Evolutionary conservation across 2,329 filamentous ascomycete genomes (phyloP).

Genomic region (Curvularia hawaiiensis): DNA sequence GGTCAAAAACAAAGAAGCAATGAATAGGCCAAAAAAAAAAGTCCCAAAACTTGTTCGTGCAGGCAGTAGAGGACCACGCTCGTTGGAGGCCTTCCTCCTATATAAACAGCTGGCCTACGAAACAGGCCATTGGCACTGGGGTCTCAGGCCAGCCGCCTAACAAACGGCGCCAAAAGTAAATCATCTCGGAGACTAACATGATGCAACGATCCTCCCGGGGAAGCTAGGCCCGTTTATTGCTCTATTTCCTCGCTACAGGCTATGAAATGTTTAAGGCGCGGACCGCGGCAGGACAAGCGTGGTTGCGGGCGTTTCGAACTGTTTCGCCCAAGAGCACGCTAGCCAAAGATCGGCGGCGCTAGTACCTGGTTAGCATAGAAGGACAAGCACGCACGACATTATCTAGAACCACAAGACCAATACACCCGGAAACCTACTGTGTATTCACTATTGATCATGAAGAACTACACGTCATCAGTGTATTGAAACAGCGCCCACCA

Average conservation of each 20-base stretch:
- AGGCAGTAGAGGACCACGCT: constrained; percentile 19
- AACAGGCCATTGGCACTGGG: constrained; percentile 29
- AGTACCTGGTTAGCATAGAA: constrained; percentile 11
- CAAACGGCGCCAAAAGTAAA: constrained; percentile 16
- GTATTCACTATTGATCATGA: neutral
- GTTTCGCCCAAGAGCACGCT: constrained; percentile 32
- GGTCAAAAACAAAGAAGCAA: constrained; percentile 28
- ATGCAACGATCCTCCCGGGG: constrained; percentile 22
- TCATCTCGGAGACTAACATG: constrained; percentile 23
- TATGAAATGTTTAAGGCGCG: constrained; percentile 21
- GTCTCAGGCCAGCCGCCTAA: constrained; percentile 21
- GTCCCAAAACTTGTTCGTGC: constrained; percentile 28
- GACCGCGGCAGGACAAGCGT: constrained; percentile 24
- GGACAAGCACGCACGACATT: neutral
- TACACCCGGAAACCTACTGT: neutral
- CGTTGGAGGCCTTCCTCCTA: constrained; percentile 19
- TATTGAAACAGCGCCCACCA: neutral
- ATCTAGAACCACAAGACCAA: neutral
- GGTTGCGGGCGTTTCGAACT: constrained; percentile 32
- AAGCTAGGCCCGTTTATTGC: constrained; percentile 16
- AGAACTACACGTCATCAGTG: neutral
- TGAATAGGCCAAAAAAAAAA: constrained; percentile 23
- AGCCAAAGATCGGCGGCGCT: constrained; percentile 21
- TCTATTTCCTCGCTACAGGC: constrained; percentile 17
- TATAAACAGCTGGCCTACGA: constrained; percentile 26